Percentiles rank a stretch among this genome's conserved stretches.
Conservation (phyloP, 164 flowering plant species). For the Magnolia officinalis region DNA sequence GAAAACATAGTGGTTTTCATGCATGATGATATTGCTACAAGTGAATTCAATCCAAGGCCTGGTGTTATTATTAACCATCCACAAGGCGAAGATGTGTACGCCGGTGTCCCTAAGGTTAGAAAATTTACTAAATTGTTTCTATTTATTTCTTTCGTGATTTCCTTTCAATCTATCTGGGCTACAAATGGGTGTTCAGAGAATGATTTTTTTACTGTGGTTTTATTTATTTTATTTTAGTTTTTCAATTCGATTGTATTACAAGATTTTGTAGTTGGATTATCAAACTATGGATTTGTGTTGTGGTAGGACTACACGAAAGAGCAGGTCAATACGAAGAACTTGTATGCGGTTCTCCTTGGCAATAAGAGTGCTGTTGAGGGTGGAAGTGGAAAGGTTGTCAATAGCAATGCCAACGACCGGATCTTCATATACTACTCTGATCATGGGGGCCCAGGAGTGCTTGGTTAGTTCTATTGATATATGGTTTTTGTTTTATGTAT, state of each 20-base stretch:
- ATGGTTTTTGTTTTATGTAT: background rate
- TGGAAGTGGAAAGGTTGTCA: constrained; percentile 88
- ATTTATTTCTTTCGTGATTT: background rate
- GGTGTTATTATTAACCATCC: constrained; percentile 85
- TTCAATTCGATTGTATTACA: background rate
- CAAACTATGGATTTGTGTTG: background rate
- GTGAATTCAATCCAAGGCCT: constrained; percentile 62
- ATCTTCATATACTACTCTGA: constrained; percentile 87
- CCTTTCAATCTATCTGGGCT: background rate
- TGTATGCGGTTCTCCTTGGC: constrained; percentile 83
- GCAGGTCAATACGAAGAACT: constrained; percentile 58
- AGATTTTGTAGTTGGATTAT: background rate
- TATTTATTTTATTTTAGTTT: background rate
- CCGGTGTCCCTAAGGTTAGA: constrained; percentile 83
- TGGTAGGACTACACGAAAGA: constrained; percentile 46
- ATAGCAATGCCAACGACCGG: constrained; percentile 68
- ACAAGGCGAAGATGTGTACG: constrained; percentile 69
- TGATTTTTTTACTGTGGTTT: background rate
- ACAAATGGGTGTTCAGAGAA: background rate
- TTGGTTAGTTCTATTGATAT: constrained; percentile 46
- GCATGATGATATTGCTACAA: constrained; percentile 79
- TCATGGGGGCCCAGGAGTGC: constrained; percentile 96
- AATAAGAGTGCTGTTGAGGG: constrained; percentile 61
- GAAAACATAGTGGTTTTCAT: constrained; percentile 88
- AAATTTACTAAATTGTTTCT: background rate